Evolutionary conservation across 1,284 basidiomycete genomes (phyloP), one percentile per base, ranked within the genome.

Genomic region (Melanopsichium pennsylvanicum): DNA sequence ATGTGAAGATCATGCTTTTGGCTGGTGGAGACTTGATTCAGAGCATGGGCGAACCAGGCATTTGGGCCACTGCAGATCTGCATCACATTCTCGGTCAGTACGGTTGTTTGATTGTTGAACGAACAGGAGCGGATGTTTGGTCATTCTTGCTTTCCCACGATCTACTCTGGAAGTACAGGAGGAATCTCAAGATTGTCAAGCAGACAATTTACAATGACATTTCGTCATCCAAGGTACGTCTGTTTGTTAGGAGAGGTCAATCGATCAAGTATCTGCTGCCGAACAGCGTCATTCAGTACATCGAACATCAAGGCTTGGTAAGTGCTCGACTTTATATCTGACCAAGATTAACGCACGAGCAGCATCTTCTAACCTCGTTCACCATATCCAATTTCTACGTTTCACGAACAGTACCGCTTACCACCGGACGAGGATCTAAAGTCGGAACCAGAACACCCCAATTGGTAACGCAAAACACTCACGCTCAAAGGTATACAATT

Each of bases 201-300:
- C 95, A 98, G 82, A 87, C 97, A 48, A 97, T 98, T 72, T 93
- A 97, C 82, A 98, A 98, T 82, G 95, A 99, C 81, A 95, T 99
- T 41, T 95, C 92, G 15, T 73, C 70, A n/a, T 69, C 67, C 45
- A 79, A 79, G 37, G 73, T 79, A 15, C 67, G 67, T n/a, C 83
- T 98, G 33, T 97, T 97, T 83, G 86, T 98, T 31, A 85, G 92
- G 62, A 86, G 95, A 66, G 93, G 94, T 3, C 89, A 97, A 76
- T 93, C 91, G 63, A 93, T 98, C 76, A 90, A 86, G 82, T 98
- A 97, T 82, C 87, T 98, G 27, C 85, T 97, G 40, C 94, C 95
- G 4, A 87, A 90, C 61, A 87, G 89, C 42, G 95, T 97, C 51
- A 93, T 96, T 58, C 89, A 94, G 74, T 98, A 98, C 81, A 98